Evolutionary conservation across 1,284 basidiomycete species (phyloP).

Genomic region (Ustilago loliicola): DNA sequence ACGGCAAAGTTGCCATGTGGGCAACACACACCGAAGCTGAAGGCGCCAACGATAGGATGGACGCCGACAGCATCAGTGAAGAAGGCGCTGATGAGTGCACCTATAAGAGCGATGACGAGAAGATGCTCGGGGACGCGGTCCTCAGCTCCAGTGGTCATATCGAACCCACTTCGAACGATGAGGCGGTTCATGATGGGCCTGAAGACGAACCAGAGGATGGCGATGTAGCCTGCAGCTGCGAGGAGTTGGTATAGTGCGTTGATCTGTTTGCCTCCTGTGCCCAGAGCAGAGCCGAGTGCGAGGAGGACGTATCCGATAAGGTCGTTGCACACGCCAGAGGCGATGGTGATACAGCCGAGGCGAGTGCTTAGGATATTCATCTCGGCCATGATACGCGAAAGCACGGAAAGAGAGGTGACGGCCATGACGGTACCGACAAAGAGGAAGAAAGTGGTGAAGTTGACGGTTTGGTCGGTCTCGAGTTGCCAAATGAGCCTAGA

Average conservation of each 20-base stretch:
- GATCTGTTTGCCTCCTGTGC: slow-evolving; percentile 48
- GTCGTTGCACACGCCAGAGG: slow-evolving; percentile 57
- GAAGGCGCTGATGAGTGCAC: slow-evolving; percentile 52
- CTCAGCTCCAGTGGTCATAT: slow-evolving; percentile 39
- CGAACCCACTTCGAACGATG: slow-evolving; percentile 41
- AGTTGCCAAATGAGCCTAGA: slow-evolving; percentile 51
- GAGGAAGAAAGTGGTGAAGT: slow-evolving; percentile 61
- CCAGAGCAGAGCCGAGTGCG: slow-evolving; percentile 49
- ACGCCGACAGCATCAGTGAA: slow-evolving; percentile 53
- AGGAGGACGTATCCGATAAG: slow-evolving; percentile 58
- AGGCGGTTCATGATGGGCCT: slow-evolving; percentile 45
- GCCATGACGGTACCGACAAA: slow-evolving; percentile 64
- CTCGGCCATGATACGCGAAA: slow-evolving; percentile 58
- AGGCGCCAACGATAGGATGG: slow-evolving; percentile 57
- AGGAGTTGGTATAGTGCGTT: slow-evolving; percentile 57
- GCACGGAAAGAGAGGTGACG: slow-evolving; percentile 54
- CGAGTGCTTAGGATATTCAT: slow-evolving; percentile 57
- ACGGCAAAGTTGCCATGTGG: slow-evolving; percentile 57
- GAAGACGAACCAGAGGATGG: slow-evolving; percentile 51
- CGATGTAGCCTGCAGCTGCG: slow-evolving; percentile 43
- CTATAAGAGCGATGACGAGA: slow-evolving; percentile 44
- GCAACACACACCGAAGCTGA: slow-evolving; percentile 52
- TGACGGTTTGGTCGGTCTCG: slow-evolving; percentile 48
- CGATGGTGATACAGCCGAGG: slow-evolving; percentile 56
- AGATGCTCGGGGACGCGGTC: slow-evolving; percentile 48